A percentile compares a stretch with the other conserved stretches of the same genome.
These are phyloP conservation scores for Parietaria judaica DNA, from an alignment of 306 rosid genomes.

Conservation along the genomic window DNA sequence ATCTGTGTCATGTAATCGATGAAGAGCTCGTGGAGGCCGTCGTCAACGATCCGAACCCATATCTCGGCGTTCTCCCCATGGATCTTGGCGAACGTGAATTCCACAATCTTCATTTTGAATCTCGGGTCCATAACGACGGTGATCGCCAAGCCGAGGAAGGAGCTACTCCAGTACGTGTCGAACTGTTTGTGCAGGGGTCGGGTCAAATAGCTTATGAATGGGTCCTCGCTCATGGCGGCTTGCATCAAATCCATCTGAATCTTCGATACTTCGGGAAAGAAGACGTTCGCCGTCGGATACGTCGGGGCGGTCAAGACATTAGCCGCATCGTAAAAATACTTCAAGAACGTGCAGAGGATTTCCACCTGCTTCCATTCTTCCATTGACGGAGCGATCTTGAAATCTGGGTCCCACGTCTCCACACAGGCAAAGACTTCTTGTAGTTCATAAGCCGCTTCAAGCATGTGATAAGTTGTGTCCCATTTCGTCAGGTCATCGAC, in stretches of 20 bases:
- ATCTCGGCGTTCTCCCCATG: slow-evolving; percentile 59
- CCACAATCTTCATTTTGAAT: slow-evolving; percentile 73
- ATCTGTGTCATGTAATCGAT: slow-evolving; percentile 47
- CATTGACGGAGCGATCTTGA: slow-evolving; percentile 36
- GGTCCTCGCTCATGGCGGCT: slow-evolving; percentile 61
- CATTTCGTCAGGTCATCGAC: slow-evolving; percentile 64
- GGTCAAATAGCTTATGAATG: slow-evolving; percentile 48
- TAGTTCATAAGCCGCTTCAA: slow-evolving; percentile 66
- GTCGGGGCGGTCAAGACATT: slow-evolving; percentile 36
- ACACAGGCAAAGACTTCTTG: slow-evolving; percentile 79
- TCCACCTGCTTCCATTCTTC: slow-evolving; percentile 77
- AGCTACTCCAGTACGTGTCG: slow-evolving; percentile 77
- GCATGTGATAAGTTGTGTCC: slow-evolving; percentile 84
- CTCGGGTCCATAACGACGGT: slow-evolving; percentile 87
- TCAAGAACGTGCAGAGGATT: slow-evolving; percentile 56
- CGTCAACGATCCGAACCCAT: slow-evolving; percentile 61
- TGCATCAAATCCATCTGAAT: slow-evolving; percentile 54
- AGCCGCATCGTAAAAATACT: slow-evolving; percentile 61
- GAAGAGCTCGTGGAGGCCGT: slow-evolving; percentile 69
- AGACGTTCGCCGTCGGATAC: slow-evolving; percentile 61
- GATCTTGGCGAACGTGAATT: slow-evolving; percentile 48
- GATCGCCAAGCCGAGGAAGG: slow-evolving; percentile 64
- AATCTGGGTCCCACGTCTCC: slow-evolving; percentile 50
- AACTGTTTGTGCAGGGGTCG: slow-evolving; percentile 61
- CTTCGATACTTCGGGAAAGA: slow-evolving; percentile 60